Percentiles rank a stretch among this genome's conserved stretches.
phyloP scores from a whole-genome alignment of 2,329 filamentous ascomycete genomes.

The Cladosporium sp. region DNA sequence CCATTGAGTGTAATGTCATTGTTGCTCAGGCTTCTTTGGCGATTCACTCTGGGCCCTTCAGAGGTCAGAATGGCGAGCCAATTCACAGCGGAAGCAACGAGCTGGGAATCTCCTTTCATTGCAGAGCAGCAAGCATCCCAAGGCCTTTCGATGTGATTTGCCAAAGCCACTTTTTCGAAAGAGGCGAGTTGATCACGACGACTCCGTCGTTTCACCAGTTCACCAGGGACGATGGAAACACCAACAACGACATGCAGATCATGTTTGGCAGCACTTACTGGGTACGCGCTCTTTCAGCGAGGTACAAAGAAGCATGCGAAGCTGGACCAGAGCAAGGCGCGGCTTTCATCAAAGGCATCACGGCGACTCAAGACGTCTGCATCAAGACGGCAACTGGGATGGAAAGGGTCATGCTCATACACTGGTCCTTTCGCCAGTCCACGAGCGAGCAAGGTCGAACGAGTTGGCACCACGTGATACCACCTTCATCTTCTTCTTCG shows the following conservation, averaged over 20 bases:
- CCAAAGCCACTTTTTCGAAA: constrained; percentile 24
- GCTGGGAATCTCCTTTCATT: constrained; percentile 29
- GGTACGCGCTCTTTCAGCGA: constrained; percentile 33
- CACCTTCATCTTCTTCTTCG: constrained; percentile 7
- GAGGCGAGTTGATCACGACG: constrained; percentile 19
- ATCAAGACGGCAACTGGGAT: constrained; percentile 26
- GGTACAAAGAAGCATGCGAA: constrained; percentile 16
- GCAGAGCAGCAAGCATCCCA: constrained; percentile 18
- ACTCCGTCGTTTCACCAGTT: not conserved
- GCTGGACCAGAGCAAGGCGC: constrained; percentile 25
- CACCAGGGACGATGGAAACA: constrained; percentile 15
- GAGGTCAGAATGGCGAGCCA: constrained; percentile 29
- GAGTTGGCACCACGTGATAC: constrained; percentile 25
- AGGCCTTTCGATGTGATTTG: constrained; percentile 20
- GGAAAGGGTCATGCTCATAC: constrained; percentile 27
- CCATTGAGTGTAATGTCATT: constrained; percentile 34
- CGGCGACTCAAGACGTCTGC: constrained; percentile 41
- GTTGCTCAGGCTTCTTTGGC: constrained; percentile 40
- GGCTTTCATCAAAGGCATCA: constrained; percentile 33
- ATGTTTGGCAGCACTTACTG: constrained; percentile 44
- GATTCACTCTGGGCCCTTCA: constrained; percentile 36
- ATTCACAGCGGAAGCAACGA: constrained; percentile 22
- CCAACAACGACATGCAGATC: constrained; percentile 25
- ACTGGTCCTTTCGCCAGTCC: constrained; percentile 28
- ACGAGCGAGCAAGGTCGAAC: constrained; percentile 20